Evolutionary conservation across 805 yeast genomes (phyloP), one percentile per base, ranked within the genome.

Genomic region (Lachancea quebecensis): DNA sequence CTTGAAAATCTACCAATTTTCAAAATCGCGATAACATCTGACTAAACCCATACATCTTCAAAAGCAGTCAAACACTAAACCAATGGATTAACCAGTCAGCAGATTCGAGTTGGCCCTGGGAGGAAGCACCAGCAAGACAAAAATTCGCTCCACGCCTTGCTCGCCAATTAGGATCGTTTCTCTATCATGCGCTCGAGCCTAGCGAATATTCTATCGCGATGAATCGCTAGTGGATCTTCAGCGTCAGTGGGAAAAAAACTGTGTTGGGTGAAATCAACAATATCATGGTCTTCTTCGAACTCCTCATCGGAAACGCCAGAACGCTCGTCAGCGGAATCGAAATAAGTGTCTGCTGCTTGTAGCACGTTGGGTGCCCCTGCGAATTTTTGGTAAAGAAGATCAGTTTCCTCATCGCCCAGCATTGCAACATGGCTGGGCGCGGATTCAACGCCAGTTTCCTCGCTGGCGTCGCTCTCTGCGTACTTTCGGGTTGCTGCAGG

Each of bases 181-280:
- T 76, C 62, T 14, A 82, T 74, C 82, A 79, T 74, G 28, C 60
- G 65, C 51, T 82, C 77, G 25, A 82, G 59, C 45, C 67, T 69
- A 1, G 78, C 78, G 59, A 82, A 81, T 4, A 82, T 80, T 39
- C 62, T 67, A 54, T 82, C 88, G 44, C 89, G 63, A 54, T 82
- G 82, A 1, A 73, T 69, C 0, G 87, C 87, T 51, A 79, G 39
- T 4, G 78, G 79, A 53, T 80, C 83, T 28, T 78, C 78, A 33
- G 66, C 70, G 45, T 82, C 88, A 6, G 65, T 60, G 2, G 72
- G 68, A 54, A 81, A 81, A 54, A 81, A 82, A n/a, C 62, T 59
- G 50, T 81, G 74, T 44, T 87, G 55, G 42, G 60, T 17, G 34
- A 41, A 30, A 16, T 41, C 44, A 18, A 45, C 50, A 27, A 18